Evolutionary conservation across 1,139 yeast genomes (phyloP), one percentile per base, ranked within the genome.

Genomic region (Petasospora fabianii): DNA sequence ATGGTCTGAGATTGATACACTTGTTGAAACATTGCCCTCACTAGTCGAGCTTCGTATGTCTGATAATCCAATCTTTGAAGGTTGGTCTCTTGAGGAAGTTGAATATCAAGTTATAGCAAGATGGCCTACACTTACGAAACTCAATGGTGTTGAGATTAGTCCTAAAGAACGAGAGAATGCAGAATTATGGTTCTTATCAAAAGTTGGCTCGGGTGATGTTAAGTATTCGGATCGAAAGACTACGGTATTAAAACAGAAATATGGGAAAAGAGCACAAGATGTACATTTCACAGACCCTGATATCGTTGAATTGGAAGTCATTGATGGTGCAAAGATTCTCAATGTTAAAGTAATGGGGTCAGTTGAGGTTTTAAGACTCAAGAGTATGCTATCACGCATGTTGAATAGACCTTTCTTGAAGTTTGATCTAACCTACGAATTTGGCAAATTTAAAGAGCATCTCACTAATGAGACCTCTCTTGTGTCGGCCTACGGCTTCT

Each of bases 151-250:
- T 1, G 35, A 36, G 0, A 60, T 85, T 7, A 55, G 64, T 2
- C 42, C 42, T 1, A 68, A 62, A 2, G 84, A 80, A 40, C 66
- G 87, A 21, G 48, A 47, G 3, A 84, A 81, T 47, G 81, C 85
- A 0, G 95, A 86, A 53, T 56, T 84, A 5, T 85, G 74, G 52
- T 80, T 83, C 48, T 65, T 83, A 24, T 69, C 80, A 2, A 69
- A 70, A 47, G 77, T 81, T 4, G 30, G 34, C 18, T 27, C 34
- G 1, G 47, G 45, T 9, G 43, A 35, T 1, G 20, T 44, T 21
- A 36, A 27, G 8, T 43, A 37, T 12, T 24, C 36, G n/a, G 14
- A 26, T 5, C 24, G 22, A 12, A 42, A 30, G 17, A n/a, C 43
- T 46, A 15, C 38, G 7, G n/a, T 30, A 12, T 40, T 58, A 18